A percentile compares a stretch with the other conserved stretches of the same genome.
phyloP scores from a whole-genome alignment of 331 rosid genomes.

The Pyracantha coccinea region DNA sequence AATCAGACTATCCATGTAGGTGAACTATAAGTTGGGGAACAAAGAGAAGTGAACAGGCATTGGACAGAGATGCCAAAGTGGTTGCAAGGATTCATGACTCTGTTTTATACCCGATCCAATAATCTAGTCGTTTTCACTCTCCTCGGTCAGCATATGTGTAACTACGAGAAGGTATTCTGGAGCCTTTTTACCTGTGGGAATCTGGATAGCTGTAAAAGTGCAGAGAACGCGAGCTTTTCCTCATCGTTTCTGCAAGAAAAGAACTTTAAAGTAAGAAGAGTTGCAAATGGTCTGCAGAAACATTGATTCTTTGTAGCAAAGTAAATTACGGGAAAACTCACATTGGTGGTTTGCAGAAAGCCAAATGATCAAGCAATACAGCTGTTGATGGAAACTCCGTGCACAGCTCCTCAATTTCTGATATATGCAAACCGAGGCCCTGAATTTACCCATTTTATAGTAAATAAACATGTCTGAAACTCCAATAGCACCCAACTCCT shows the following conservation, averaged over 20 bases:
- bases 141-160: not conserved
- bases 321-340: slow-evolving; percentile 21
- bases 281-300: not conserved
- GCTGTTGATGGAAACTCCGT: slow-evolving; percentile 70
- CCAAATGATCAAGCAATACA: slow-evolving; percentile 80
- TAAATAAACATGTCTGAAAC: not conserved
- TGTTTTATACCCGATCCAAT: not conserved
- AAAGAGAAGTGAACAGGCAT: not conserved
- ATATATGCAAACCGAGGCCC: slow-evolving; percentile 61
- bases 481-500: no score
- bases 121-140: not conserved
- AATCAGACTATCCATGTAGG: no score
- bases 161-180: not conserved
- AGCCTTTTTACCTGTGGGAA: slow-evolving; percentile 61
- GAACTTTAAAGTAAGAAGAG: slow-evolving; percentile 13
- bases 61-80: not conserved
- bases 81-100: not conserved
- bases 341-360: slow-evolving; percentile 83
- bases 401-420: slow-evolving; percentile 79
- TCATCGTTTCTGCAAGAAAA: slow-evolving; percentile 59
- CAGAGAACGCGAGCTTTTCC: slow-evolving; percentile 50
- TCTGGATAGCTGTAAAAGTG: slow-evolving; percentile 64
- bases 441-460: not conserved
- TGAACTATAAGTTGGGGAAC: not conserved
- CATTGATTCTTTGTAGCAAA: not conserved